Conservation (phyloP, 2,329 filamentous ascomycete species). For the Aquanectria penicillioides region DNA sequence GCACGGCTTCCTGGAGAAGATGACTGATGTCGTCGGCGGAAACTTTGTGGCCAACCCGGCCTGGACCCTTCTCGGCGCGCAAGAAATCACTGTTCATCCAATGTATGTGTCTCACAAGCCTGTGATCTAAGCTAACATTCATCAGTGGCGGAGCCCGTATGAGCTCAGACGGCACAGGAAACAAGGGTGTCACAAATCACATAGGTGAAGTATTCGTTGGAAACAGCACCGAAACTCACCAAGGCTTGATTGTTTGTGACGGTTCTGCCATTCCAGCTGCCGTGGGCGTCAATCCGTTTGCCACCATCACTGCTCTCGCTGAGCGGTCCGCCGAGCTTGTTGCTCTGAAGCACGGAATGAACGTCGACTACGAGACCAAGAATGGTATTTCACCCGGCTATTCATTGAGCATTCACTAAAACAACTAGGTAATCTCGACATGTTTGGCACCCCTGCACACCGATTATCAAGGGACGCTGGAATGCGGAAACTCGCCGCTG, state of each 20-base stretch:
- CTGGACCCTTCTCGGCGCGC: constrained; percentile 63
- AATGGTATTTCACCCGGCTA: constrained; percentile 22
- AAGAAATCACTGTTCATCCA: constrained; percentile 73
- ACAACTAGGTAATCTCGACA: constrained; percentile 51
- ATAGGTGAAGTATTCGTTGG: constrained; percentile 69
- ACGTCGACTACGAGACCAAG: constrained; percentile 28
- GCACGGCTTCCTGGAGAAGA: constrained; percentile 61
- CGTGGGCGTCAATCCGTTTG: constrained; percentile 73
- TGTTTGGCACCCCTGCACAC: constrained; percentile 63
- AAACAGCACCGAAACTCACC: constrained; percentile 58
- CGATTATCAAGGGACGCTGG: constrained; percentile 45
- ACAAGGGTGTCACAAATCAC: constrained; percentile 69
- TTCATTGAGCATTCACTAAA: constrained; percentile 24
- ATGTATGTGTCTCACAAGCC: constrained; percentile 34
- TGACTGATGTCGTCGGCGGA: constrained; percentile 67
- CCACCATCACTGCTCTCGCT: constrained; percentile 75
- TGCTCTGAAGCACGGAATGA: constrained; percentile 18
- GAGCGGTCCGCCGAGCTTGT: constrained; percentile 66
- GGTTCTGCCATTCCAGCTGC: constrained; percentile 69
- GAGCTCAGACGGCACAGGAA: constrained; percentile 66
- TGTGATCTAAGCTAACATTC: background rate
- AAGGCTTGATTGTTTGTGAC: constrained; percentile 70
- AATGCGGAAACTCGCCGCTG: constrained; percentile 2
- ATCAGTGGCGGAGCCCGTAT: constrained; percentile 67
- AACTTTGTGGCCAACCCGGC: constrained; percentile 69